phyloP scores from a whole-genome alignment of 106 monocot genomes.

The Dendrobium chrysotoxum region DNA sequence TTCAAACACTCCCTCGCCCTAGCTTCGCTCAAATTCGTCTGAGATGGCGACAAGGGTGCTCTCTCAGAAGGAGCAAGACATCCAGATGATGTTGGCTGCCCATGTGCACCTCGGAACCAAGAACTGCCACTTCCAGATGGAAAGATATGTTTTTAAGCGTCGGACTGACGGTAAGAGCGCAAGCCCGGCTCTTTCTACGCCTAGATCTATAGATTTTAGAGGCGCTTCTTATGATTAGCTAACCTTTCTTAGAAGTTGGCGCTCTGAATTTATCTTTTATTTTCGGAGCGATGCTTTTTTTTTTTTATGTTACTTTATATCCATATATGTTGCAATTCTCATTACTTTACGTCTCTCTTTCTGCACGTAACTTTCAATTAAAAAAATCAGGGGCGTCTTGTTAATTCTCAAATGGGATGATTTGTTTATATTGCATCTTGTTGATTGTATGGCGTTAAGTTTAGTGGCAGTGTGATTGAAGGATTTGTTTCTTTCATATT shows the following conservation, averaged over 20 bases:
- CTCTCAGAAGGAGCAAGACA: conserved; percentile 59
- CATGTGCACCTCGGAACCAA: conserved; percentile 76
- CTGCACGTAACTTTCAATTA: background rate
- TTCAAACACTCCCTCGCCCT: too few species aligned
- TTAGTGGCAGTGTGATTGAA: background rate
- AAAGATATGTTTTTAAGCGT: conserved; percentile 60
- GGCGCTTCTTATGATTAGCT: background rate
- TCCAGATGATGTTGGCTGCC: conserved; percentile 77
- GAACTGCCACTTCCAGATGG: conserved; percentile 86
- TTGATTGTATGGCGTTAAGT: background rate
- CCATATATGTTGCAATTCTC: too few species aligned
- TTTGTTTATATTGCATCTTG: too few species aligned
- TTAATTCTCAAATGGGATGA: background rate
- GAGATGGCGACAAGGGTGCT: conserved; percentile 23
- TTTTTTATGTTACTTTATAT: too few species aligned
- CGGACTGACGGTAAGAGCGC: conserved; percentile 41
- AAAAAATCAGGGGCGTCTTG: background rate
- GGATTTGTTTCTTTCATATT: background rate
- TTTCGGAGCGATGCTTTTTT: too few species aligned
- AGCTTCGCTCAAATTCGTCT: too few species aligned
- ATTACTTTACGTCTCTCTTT: background rate
- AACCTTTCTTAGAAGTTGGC: background rate
- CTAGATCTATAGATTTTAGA: background rate
- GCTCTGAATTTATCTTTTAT: too few species aligned
- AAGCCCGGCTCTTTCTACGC: background rate